These are phyloP conservation scores for Symbiodinium natans DNA, from an alignment of 73 alveolate species.

Conservation along the genomic window DNA sequence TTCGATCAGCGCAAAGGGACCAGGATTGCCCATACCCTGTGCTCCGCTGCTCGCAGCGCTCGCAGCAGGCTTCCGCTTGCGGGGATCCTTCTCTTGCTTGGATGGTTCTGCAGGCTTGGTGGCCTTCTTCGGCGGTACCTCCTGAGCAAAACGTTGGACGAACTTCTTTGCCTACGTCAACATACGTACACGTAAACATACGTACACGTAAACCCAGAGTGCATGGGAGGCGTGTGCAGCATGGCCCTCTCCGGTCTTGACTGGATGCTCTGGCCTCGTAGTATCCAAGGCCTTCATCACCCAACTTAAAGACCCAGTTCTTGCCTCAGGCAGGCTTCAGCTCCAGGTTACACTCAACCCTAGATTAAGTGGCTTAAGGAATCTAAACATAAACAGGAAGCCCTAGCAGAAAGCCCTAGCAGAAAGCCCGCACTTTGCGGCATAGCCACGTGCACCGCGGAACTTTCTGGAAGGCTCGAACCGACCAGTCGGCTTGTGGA, in stretches of 20 bases:
- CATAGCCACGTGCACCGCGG: slow-evolving; percentile 30
- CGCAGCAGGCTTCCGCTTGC: slow-evolving; percentile 58
- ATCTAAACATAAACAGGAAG: too few species aligned
- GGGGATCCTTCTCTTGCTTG: slow-evolving; percentile 37
- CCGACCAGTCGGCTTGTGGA: slow-evolving; percentile 84
- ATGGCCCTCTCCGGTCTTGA: background rate
- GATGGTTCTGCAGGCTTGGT: background rate
- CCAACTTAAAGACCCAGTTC: slow-evolving; percentile 90
- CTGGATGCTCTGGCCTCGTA: slow-evolving; percentile 73
- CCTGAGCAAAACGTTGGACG: slow-evolving; percentile 28
- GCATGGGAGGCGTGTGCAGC: too few species aligned
- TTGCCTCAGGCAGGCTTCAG: background rate
- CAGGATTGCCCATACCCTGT: slow-evolving; percentile 83
- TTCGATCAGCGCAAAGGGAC: background rate
- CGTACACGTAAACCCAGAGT: too few species aligned
- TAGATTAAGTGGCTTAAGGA: too few species aligned
- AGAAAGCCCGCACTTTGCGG: too few species aligned
- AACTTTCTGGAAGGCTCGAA: slow-evolving; percentile 35
- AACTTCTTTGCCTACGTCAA: background rate
- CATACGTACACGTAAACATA: too few species aligned
- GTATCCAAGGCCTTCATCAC: slow-evolving; percentile 77
- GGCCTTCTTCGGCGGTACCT: slow-evolving; percentile 50
- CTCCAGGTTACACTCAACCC: background rate
- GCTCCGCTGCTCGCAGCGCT: slow-evolving; percentile 35
- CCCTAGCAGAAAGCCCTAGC: too few species aligned